Evolutionary conservation across 2,329 filamentous ascomycete genomes (phyloP).

Genomic region (Penicillium fuscoglaucum): DNA sequence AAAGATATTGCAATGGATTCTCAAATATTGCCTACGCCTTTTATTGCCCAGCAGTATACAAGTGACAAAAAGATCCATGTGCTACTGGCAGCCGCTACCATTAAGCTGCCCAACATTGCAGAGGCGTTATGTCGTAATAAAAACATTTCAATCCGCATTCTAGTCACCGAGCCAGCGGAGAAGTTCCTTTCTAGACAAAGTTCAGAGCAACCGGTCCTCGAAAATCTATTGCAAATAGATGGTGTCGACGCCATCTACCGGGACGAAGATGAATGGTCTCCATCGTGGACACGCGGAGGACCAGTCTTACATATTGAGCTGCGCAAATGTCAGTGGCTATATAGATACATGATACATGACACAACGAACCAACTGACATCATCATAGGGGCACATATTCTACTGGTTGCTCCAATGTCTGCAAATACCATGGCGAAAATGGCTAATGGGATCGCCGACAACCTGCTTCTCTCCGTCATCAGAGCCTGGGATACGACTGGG

Average conservation of each 20-base stretch:
- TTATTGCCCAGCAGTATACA: constrained; percentile 20
- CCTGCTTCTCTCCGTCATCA: constrained; percentile 69
- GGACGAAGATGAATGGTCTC: constrained; percentile 82
- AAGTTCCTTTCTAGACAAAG: constrained; percentile 77
- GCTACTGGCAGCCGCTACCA: constrained; percentile 73
- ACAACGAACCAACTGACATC: background rate
- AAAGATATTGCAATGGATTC: constrained; percentile 6
- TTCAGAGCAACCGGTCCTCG: constrained; percentile 70
- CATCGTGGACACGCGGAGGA: constrained; percentile 75
- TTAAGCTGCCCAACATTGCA: constrained; percentile 73
- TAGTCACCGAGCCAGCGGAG: constrained; percentile 72
- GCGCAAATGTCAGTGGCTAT: constrained; percentile 48
- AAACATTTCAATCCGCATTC: constrained; percentile 74
- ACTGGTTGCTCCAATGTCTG: constrained; percentile 76
- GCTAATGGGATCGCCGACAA: constrained; percentile 75
- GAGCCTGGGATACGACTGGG: constrained; percentile 84
- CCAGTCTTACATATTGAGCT: constrained; percentile 89
- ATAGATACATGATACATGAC: background rate
- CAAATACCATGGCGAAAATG: constrained; percentile 85
- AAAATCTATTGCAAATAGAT: constrained; percentile 58
- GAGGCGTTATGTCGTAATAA: constrained; percentile 44
- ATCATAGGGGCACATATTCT: constrained; percentile 71
- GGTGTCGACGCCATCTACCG: constrained; percentile 79
- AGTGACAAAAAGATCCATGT: constrained; percentile 32
- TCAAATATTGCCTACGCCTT: background rate